phyloP scores from a whole-genome alignment of 169 alveolate species.

The Plasmodium ovale region DNA sequence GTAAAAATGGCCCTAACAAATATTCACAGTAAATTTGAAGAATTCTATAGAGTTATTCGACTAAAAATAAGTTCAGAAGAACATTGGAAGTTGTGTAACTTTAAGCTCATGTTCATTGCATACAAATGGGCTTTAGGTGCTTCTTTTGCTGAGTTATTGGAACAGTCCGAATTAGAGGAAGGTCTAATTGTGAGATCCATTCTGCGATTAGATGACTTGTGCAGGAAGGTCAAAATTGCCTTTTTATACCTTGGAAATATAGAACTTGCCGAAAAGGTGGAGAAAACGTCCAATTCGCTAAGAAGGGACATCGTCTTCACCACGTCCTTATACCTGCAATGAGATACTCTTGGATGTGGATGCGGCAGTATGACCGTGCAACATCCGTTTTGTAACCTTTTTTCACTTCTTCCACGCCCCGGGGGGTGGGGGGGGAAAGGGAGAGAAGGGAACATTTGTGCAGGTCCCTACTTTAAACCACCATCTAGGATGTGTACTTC shows the following conservation, averaged over 20 bases:
- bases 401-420: too few species aligned
- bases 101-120: constrained; percentile 71
- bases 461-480: too few species aligned
- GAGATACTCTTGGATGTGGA: too few species aligned
- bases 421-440: too few species aligned
- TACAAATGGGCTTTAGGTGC: constrained; percentile 86
- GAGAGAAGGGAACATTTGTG: too few species aligned
- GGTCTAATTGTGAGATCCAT: constrained; percentile 95
- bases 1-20: constrained; percentile 83
- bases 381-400: too few species aligned
- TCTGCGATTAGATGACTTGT: constrained; percentile 91
- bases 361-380: too few species aligned
- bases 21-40: constrained; percentile 79
- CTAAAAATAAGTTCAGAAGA: constrained; percentile 80
- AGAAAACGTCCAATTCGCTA: constrained; percentile 87
- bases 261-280: constrained; percentile 86
- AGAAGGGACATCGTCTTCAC: constrained; percentile 95
- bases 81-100: constrained; percentile 79
- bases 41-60: constrained; percentile 75
- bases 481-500: too few species aligned
- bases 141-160: constrained; percentile 85
- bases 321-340: constrained; percentile 92
- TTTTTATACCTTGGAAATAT: constrained; percentile 92
- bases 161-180: constrained; percentile 89
- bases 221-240: constrained; percentile 89